These are phyloP conservation scores for Barnettozyma vustinii DNA, from an alignment of 805 yeast species.

Conservation along the genomic window DNA sequence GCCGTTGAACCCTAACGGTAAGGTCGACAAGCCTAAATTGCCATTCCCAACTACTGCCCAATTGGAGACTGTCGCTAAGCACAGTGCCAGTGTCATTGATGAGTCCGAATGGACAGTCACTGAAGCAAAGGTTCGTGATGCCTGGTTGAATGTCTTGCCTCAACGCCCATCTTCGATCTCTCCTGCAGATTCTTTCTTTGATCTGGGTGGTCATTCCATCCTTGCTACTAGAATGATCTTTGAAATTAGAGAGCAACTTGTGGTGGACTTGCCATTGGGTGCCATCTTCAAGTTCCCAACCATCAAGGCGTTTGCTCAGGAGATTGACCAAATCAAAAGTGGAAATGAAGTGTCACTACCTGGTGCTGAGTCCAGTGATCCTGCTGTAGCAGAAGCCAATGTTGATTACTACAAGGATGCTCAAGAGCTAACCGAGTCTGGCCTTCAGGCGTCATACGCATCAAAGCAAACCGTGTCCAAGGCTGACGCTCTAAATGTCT, in stretches of 20 bases:
- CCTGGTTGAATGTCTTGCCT: conserved; percentile 86
- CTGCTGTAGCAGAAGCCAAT: conserved; percentile 27
- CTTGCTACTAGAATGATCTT: conserved; percentile 96
- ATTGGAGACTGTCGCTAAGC: conserved; percentile 65
- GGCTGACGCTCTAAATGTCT: conserved; percentile 47
- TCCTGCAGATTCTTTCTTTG: conserved; percentile 87
- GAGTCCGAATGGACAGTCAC: conserved; percentile 54
- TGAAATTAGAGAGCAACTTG: conserved; percentile 72
- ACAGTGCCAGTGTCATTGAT: conserved; percentile 35
- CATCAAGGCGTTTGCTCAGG: conserved; percentile 67
- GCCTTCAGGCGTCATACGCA: conserved; percentile 39
- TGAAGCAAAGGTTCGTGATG: conserved; percentile 65
- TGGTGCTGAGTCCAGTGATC: conserved; percentile 19
- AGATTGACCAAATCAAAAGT: conserved; percentile 52
- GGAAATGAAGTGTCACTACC: conserved; percentile 45
- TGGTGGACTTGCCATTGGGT: conserved; percentile 83
- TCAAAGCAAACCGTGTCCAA: conserved; percentile 35
- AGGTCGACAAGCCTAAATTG: conserved; percentile 93
- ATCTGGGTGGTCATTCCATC: conserved; percentile 96
- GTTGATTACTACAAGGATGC: conserved; percentile 73
- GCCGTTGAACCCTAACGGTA: conserved; percentile 97
- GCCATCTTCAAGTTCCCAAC: conserved; percentile 89
- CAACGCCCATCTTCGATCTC: conserved; percentile 73
- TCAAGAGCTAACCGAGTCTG: conserved; percentile 35
- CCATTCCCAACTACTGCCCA: conserved; percentile 93